Base-by-base conservation (phyloP, 2,329 filamentous ascomycete species). In the Zelopaecilomyces penicillatus region DNA sequence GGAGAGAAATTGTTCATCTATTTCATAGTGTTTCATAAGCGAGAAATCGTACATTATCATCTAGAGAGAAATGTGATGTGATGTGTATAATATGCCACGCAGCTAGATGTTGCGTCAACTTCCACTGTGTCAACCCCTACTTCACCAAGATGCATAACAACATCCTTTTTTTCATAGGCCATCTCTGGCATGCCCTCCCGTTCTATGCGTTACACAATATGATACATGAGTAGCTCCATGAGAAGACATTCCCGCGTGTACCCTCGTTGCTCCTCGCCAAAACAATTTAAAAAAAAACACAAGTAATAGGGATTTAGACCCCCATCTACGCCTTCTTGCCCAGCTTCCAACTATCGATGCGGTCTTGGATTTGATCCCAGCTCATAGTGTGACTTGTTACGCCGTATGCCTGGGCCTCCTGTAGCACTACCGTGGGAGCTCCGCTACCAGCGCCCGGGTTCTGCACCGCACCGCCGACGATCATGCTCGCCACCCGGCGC, bases 301-400 rank as follows among this genome's bases (percentile, higher is more conserved):
- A 19, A 19, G 19, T 3, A 19, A 19, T 19, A 19, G 19, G 19
- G 19, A 3, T 19, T 2, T 19, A 19, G 19, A 19, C 19, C 26
- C 5, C 28, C n/a, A 28, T 41, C 41, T 54, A 57, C 5, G 44
- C 50, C 49, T 67, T 61, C 58, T 76, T 78, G 5, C 90, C 90
- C 50, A 97, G 65, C 57, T 87, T 83, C 87, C 90, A 96, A 59
- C 77, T 75, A 37, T 82, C 78, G 56, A 97, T 93, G 44, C 84
- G 75, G 46, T 89, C 82, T 69, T 97, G 89, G 37, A 97, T 91
- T 64, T 94, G 85, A 42, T 85, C 83, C 90, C 93, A 97, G 28
- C 74, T 74, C 63, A 94, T 78, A 30, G 81, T 70, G 54, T 78
- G 83, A 52, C 80, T 74, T 57, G 73, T 80, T 29, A 83, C 73